Percentiles rank a stretch among this genome's conserved stretches.
phyloP scores from a whole-genome alignment of 2,329 filamentous ascomycete genomes.

The Penicillium sp. region DNA sequence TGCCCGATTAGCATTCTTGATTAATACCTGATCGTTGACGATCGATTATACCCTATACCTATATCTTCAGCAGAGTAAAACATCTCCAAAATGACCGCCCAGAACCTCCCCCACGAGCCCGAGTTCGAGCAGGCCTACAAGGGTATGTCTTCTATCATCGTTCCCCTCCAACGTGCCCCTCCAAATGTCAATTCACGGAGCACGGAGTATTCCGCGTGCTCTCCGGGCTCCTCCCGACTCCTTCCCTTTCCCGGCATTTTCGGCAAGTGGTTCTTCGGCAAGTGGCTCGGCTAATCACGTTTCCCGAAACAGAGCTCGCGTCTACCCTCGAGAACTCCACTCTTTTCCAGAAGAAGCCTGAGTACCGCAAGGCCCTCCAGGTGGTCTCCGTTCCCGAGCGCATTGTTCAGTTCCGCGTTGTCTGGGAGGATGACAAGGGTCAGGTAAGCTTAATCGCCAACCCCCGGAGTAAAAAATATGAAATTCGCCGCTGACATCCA shows the following conservation, averaged over 20 bases:
- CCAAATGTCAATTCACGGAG: not conserved
- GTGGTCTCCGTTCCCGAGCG: conserved; percentile 91
- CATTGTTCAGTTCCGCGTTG: conserved; percentile 93
- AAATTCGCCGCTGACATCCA: conserved; percentile 11
- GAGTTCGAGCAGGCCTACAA: conserved; percentile 99
- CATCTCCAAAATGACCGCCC: conserved; percentile 59
- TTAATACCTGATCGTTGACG: conserved; percentile 4
- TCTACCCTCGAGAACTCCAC: conserved; percentile 91
- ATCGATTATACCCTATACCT: not conserved
- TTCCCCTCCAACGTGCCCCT: not conserved
- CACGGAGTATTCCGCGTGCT: not conserved
- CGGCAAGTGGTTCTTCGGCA: conserved; percentile 18
- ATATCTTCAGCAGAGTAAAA: conserved; percentile 5
- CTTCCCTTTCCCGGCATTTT: conserved; percentile 16
- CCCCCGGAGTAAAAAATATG: conserved; percentile 5
- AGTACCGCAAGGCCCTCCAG: conserved; percentile 87
- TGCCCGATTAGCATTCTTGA: conserved; percentile 8
- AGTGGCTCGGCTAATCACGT: conserved; percentile 14
- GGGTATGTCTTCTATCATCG: conserved; percentile 55
- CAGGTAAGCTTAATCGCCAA: conserved; percentile 30
- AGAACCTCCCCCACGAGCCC: conserved; percentile 78
- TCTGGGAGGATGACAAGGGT: conserved; percentile 94
- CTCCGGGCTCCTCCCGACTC: not conserved
- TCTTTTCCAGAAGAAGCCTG: conserved; percentile 90
- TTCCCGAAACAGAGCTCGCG: conserved; percentile 68